Percentiles rank a stretch among this genome's conserved stretches.
Conservation (phyloP, 1,284 basidiomycete genomes). For the Naganishia cerealis region DNA sequence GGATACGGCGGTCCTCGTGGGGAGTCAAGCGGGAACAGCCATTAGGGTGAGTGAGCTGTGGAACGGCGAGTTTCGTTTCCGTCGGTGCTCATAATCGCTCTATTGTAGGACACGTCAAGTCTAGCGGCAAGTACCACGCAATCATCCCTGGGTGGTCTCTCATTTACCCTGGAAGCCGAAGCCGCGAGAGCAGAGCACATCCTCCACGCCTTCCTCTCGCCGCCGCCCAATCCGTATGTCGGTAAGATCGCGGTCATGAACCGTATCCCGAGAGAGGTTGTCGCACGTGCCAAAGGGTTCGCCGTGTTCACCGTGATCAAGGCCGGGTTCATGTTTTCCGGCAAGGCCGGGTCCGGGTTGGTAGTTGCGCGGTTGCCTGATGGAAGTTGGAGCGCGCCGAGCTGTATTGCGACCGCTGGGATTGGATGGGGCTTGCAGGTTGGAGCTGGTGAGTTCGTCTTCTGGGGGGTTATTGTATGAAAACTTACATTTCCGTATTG, state of each 20-base stretch:
- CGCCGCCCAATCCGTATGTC: constrained; percentile 27
- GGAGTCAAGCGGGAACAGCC: constrained; percentile 41
- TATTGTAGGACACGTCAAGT: constrained; percentile 10
- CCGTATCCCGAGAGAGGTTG: constrained; percentile 88
- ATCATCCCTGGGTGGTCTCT: constrained; percentile 15
- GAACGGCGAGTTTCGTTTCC: neutral
- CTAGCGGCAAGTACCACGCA: constrained; percentile 4
- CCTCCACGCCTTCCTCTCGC: constrained; percentile 6
- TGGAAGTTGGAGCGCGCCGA: constrained; percentile 95
- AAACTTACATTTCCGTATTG: neutral
- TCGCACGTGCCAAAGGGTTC: constrained; percentile 86
- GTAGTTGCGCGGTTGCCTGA: constrained; percentile 92
- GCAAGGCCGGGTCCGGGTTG: constrained; percentile 89
- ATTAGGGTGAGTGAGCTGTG: constrained; percentile 38
- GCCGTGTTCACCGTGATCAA: constrained; percentile 90
- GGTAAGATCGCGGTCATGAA: constrained; percentile 60
- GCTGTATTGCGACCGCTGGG: constrained; percentile 91
- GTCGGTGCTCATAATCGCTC: too few relatives aligned
- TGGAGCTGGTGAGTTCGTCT: constrained; percentile 61
- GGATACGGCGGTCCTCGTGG: constrained; percentile 36
- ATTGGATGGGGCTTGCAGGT: constrained; percentile 95
- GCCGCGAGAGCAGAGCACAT: constrained; percentile 22
- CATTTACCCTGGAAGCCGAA: constrained; percentile 23
- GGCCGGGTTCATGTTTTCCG: constrained; percentile 90
- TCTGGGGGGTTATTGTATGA: neutral